These are phyloP conservation scores for Vicia faba DNA, from an alignment of 306 rosid genomes.

Conservation along the genomic window DNA sequence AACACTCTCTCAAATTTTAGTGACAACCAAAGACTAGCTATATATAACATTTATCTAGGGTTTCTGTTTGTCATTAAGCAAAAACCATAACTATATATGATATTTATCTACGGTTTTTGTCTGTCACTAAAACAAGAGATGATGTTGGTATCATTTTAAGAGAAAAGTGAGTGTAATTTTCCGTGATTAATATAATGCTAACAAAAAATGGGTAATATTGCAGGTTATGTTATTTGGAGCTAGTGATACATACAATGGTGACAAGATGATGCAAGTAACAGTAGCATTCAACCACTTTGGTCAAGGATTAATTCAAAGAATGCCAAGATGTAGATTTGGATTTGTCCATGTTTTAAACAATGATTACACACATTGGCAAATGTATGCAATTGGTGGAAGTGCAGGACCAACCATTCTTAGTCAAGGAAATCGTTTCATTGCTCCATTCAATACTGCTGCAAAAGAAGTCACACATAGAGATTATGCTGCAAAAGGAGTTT, in stretches of 20 bases:
- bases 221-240: conserved; percentile 42
- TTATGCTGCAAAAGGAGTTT: not conserved
- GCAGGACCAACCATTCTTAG: conserved; percentile 68
- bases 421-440: conserved; percentile 83
- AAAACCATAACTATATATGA: no score
- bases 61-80: no score
- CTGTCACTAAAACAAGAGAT: no score
- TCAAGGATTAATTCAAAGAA: conserved; percentile 37
- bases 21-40: no score
- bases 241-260: not conserved
- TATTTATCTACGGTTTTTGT: no score
- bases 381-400: conserved; percentile 93
- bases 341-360: conserved; percentile 79
- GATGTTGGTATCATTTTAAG: no score
- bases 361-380: conserved; percentile 81
- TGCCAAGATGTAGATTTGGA: conserved; percentile 55
- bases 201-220: not conserved
- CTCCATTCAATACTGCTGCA: conserved; percentile 55
- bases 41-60: no score
- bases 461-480: conserved; percentile 53
- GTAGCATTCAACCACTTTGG: conserved; percentile 45
- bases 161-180: no score
- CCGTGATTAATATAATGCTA: not conserved
- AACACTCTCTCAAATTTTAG: no score
- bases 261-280: conserved; percentile 37